Conservation (phyloP, 176 grass and related monocot species). For the Eleusine indica region DNA sequence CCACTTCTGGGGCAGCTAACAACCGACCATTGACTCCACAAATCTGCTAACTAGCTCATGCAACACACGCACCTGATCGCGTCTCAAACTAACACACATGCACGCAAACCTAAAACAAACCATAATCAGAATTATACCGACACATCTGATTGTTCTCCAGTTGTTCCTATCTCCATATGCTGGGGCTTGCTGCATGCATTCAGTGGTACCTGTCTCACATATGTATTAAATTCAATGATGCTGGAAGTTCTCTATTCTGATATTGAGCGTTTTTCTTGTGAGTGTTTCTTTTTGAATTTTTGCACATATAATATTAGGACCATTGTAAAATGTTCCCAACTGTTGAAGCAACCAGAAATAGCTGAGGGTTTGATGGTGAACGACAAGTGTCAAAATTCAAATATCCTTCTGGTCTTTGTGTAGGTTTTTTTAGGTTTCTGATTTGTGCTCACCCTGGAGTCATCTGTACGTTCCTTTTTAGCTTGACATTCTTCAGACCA, state of each 20-base stretch:
- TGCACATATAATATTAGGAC: not conserved
- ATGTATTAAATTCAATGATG: not conserved
- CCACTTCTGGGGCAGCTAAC: too few relatives aligned
- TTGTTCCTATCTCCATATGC: too few relatives aligned
- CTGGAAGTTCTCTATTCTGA: not conserved
- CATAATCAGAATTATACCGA: too few relatives aligned
- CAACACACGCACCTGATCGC: too few relatives aligned
- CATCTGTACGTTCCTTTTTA: not conserved
- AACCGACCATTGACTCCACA: too few relatives aligned
- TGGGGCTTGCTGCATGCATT: constrained; percentile 10
- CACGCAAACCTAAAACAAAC: too few relatives aligned
- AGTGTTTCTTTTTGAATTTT: not conserved
- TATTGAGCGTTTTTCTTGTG: not conserved
- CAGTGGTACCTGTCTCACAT: not conserved
- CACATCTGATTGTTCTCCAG: too few relatives aligned
- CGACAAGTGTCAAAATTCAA: not conserved
- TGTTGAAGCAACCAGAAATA: not conserved
- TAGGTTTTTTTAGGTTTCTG: not conserved
- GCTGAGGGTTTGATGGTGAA: not conserved
- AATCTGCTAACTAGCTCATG: too few relatives aligned
- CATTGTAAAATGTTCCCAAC: not conserved
- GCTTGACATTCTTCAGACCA: not conserved
- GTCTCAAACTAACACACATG: too few relatives aligned
- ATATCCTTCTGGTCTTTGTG: not conserved
- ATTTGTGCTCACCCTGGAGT: not conserved